Conservation (phyloP, 441 rosid genomes). For the Macaranga tanarius region DNA sequence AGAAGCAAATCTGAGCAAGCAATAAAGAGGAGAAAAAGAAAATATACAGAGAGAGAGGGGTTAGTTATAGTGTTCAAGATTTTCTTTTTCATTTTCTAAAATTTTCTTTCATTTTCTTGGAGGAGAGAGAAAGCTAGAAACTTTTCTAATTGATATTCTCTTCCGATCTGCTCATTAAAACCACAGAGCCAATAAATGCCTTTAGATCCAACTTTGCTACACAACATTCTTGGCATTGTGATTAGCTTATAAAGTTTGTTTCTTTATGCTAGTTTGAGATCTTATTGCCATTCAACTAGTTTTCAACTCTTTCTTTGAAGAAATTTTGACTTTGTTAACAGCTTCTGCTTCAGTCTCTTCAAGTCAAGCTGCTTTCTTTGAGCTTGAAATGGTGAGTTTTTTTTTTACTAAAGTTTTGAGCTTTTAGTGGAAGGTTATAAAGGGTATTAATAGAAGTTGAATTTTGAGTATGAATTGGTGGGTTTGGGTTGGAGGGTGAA, state of each 20-base stretch:
- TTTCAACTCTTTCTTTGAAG: slow-evolving; percentile 8
- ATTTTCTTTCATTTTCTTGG: slow-evolving; percentile 31
- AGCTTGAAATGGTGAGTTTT: slow-evolving; percentile 23
- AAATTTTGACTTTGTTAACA: slow-evolving; percentile 17
- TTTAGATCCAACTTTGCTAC: slow-evolving; percentile 40
- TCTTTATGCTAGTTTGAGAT: slow-evolving; percentile 27
- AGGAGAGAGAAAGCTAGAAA: slow-evolving; percentile 42
- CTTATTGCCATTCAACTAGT: slow-evolving; percentile 26
- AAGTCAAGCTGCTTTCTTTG: slow-evolving; percentile 23
- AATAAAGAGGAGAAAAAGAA: slow-evolving; percentile 13
- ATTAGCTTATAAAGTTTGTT: slow-evolving; percentile 20
- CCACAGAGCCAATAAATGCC: slow-evolving; percentile 22
- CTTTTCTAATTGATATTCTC: slow-evolving; percentile 8
- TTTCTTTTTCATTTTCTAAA: slow-evolving; percentile 12
- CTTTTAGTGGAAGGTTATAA: slow-evolving; percentile 1
- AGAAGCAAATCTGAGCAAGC: slow-evolving; percentile 55
- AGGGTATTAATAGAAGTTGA: slow-evolving; percentile 14
- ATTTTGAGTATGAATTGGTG: slow-evolving; percentile 20
- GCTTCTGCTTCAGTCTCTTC: slow-evolving; percentile 10
- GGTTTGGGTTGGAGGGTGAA: slow-evolving; percentile 17
- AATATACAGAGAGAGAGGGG: slow-evolving; percentile 15
- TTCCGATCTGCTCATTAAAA: slow-evolving; percentile 18
- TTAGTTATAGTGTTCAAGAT: slow-evolving; percentile 26
- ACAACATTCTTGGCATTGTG: slow-evolving; percentile 31
- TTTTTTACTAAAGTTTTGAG: slow-evolving; percentile 14